phyloP scores from a whole-genome alignment of 1,284 basidiomycete species.

The Veloporphyrellus conicus region DNA sequence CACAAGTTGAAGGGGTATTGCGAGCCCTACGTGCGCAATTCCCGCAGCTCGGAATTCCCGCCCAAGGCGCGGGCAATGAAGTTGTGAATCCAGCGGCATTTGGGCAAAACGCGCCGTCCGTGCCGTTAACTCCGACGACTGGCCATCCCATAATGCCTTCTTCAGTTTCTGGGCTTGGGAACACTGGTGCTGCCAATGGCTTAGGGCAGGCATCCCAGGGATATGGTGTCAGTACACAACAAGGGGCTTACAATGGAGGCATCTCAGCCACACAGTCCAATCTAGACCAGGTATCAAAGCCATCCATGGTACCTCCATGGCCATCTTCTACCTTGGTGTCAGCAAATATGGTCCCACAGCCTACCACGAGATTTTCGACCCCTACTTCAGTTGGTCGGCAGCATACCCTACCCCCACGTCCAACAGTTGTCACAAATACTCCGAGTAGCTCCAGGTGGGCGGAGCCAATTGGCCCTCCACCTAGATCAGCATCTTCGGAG shows the following conservation, averaged over 20 bases:
- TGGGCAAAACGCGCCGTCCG: constrained; percentile 2
- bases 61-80: constrained; percentile 4
- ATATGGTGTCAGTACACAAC: constrained; percentile 7
- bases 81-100: not conserved
- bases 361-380: not conserved
- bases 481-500: constrained; percentile 20
- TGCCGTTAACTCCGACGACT: not conserved
- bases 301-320: not conserved
- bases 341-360: constrained; percentile 4
- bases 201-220: not conserved
- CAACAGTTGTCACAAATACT: not conserved
- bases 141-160: not conserved
- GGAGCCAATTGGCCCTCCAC: constrained; percentile 18
- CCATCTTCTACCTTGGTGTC: constrained; percentile 3
- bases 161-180: not conserved
- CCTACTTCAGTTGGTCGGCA: constrained; percentile 1
- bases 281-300: not conserved
- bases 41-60: constrained; percentile 10
- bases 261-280: not conserved
- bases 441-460: constrained; percentile 18
- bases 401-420: constrained; percentile 23
- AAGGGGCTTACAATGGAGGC: constrained; percentile 3
- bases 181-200: not conserved
- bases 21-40: constrained; percentile 16
- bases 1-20: constrained; percentile 17